Conservation (phyloP, 1,284 basidiomycete species). For the Rhodofomes roseus region DNA sequence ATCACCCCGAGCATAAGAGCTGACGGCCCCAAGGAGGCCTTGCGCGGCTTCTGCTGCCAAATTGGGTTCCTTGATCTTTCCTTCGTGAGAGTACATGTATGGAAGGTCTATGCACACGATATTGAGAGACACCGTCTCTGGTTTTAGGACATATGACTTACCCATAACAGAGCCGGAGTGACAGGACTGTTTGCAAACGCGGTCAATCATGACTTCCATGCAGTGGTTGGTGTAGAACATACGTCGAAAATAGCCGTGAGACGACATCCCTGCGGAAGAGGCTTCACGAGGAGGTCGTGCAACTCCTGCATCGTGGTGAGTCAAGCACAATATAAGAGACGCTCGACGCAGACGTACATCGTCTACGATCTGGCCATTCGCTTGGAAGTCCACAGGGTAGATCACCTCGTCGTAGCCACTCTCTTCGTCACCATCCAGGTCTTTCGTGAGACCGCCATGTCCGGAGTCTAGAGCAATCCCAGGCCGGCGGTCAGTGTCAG, state of each 20-base stretch:
- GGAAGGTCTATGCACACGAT: constrained; percentile 30
- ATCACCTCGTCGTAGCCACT: constrained; percentile 78
- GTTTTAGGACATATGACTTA: constrained; percentile 14
- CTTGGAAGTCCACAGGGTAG: constrained; percentile 79
- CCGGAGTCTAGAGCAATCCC: constrained; percentile 55
- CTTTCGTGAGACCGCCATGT: constrained; percentile 81
- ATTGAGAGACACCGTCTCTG: too few species aligned
- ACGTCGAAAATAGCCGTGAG: constrained; percentile 88
- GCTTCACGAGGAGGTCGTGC: constrained; percentile 70
- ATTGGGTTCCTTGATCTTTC: constrained; percentile 92
- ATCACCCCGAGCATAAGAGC: constrained; percentile 75
- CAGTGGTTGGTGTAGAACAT: constrained; percentile 23
- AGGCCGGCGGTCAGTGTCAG: neutral
- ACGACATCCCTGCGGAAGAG: constrained; percentile 80
- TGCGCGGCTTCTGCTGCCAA: constrained; percentile 75
- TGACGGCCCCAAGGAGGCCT: constrained; percentile 58
- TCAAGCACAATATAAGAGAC: too few species aligned
- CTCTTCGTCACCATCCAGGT: constrained; percentile 65
- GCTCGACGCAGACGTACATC: constrained; percentile 69
- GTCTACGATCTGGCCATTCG: constrained; percentile 74
- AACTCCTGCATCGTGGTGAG: constrained; percentile 42
- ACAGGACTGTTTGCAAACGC: constrained; percentile 32
- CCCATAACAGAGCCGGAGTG: constrained; percentile 44
- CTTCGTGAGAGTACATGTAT: constrained; percentile 80
- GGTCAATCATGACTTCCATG: neutral